These are phyloP conservation scores for Boletus mariae DNA, from an alignment of 1,284 basidiomycete genomes.

Conservation along the genomic window DNA sequence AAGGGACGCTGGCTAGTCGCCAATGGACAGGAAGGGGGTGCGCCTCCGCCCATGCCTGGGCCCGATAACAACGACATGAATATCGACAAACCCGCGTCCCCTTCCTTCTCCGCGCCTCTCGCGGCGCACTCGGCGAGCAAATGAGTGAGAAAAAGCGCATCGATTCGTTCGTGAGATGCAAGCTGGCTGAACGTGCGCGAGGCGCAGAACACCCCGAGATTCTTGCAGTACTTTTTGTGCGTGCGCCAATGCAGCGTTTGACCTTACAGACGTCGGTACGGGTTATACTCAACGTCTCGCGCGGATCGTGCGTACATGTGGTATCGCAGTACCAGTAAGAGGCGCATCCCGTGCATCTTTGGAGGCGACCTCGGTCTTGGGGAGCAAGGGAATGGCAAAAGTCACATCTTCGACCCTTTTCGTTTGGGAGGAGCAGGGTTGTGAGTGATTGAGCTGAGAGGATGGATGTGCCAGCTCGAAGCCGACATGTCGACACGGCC, in stretches of 20 bases:
- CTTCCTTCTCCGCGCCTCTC: slow-evolving; percentile 17
- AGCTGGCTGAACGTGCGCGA: slow-evolving; percentile 48
- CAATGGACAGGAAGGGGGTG: slow-evolving; percentile 33
- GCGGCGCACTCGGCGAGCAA: slow-evolving; percentile 44
- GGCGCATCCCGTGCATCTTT: slow-evolving; percentile 58
- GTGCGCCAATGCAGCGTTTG: slow-evolving; percentile 62
- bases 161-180: slow-evolving; percentile 50
- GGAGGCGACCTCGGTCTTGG: slow-evolving; percentile 28
- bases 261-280: slow-evolving; percentile 40
- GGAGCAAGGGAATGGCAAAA: slow-evolving; percentile 43
- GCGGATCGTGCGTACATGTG: slow-evolving; percentile 45
- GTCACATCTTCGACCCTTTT: slow-evolving; percentile 66
- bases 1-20: slow-evolving; percentile 26
- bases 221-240: slow-evolving; percentile 63
- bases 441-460: slow-evolving; percentile 44
- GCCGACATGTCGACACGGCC: slow-evolving; percentile 38
- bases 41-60: slow-evolving; percentile 15
- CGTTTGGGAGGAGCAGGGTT: slow-evolving; percentile 47
- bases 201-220: slow-evolving; percentile 42
- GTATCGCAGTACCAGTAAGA: slow-evolving; percentile 69
- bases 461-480: slow-evolving; percentile 46
- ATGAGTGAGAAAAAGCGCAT: slow-evolving; percentile 61
- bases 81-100: slow-evolving; percentile 30
- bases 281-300: slow-evolving; percentile 2
- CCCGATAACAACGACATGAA: slow-evolving; percentile 54